Conservation (phyloP, 75 land plant genomes). For the Picea sitchensis region DNA sequence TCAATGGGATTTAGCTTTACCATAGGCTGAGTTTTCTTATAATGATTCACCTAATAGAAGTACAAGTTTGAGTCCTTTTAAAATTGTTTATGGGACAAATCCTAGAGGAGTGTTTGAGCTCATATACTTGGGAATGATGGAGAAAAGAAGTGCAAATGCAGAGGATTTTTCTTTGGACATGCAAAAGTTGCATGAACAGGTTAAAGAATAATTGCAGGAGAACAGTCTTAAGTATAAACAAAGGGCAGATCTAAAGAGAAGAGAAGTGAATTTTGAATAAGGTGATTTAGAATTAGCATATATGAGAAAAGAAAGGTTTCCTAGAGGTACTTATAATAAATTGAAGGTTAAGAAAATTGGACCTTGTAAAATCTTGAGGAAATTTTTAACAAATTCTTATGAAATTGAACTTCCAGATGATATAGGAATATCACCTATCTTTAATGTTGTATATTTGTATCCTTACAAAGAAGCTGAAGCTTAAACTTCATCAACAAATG, state of each 20-base stretch:
- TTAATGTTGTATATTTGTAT: not conserved
- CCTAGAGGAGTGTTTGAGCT: not conserved
- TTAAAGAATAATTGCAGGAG: not conserved
- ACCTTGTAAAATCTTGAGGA: not conserved
- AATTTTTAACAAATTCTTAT: not conserved
- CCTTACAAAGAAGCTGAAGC: not conserved
- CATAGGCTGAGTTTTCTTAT: constrained; percentile 4
- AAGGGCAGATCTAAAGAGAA: not conserved
- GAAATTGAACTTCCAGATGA: not conserved
- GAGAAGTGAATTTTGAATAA: not conserved
- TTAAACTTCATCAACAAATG: too few relatives aligned
- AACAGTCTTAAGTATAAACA: not conserved
- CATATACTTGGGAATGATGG: not conserved
- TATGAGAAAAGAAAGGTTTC: not conserved
- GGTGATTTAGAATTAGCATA: not conserved
- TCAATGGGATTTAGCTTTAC: not conserved
- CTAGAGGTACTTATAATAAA: not conserved
- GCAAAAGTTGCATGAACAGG: not conserved
- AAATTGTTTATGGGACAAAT: not conserved
- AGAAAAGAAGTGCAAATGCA: not conserved
- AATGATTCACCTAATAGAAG: not conserved
- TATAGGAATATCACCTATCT: not conserved
- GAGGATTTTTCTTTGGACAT: not conserved
- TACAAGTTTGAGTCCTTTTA: not conserved
- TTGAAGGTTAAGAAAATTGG: not conserved